Conservation (phyloP, 2,329 filamentous ascomycete genomes). For the Talaromyces islandicus region DNA sequence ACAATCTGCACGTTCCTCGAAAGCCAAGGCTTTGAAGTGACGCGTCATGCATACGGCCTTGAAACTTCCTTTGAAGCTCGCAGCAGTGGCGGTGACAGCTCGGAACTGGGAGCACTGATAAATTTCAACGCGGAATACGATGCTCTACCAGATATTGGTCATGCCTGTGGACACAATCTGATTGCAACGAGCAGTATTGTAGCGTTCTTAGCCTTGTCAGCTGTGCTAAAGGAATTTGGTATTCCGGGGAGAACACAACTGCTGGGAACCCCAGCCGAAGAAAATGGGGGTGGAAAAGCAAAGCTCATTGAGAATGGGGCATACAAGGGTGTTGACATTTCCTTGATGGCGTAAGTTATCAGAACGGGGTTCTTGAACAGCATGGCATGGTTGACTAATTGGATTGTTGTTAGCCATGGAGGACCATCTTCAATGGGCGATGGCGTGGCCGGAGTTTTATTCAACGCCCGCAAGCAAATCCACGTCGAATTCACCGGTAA, state of each 20-base stretch:
- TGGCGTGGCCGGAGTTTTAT: constrained; percentile 22
- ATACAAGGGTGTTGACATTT: constrained; percentile 22
- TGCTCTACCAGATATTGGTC: constrained; percentile 13
- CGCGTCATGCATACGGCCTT: constrained; percentile 13
- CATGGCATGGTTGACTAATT: neutral
- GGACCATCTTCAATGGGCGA: constrained; percentile 8
- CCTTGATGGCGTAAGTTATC: constrained; percentile 23
- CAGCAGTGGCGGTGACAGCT: neutral
- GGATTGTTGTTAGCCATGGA: neutral
- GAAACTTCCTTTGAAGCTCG: constrained; percentile 9
- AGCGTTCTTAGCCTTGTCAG: constrained; percentile 10
- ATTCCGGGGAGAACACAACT: constrained; percentile 17
- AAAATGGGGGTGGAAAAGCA: constrained; percentile 23
- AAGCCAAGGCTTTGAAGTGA: constrained; percentile 9
- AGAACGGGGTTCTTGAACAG: neutral
- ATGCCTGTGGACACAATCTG: constrained; percentile 20
- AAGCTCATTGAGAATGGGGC: constrained; percentile 34
- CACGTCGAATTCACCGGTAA: constrained; percentile 40
- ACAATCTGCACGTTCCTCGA: constrained; percentile 13
- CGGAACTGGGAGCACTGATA: constrained; percentile 7
- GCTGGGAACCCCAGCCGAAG: constrained; percentile 23
- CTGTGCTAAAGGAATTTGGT: constrained; percentile 7
- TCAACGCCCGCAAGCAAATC: constrained; percentile 30
- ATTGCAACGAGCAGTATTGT: constrained; percentile 11
- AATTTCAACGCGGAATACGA: constrained; percentile 20